Base-by-base conservation (phyloP, 108 stramenopile genomes). In the Fistulifera pelliculosa region DNA sequence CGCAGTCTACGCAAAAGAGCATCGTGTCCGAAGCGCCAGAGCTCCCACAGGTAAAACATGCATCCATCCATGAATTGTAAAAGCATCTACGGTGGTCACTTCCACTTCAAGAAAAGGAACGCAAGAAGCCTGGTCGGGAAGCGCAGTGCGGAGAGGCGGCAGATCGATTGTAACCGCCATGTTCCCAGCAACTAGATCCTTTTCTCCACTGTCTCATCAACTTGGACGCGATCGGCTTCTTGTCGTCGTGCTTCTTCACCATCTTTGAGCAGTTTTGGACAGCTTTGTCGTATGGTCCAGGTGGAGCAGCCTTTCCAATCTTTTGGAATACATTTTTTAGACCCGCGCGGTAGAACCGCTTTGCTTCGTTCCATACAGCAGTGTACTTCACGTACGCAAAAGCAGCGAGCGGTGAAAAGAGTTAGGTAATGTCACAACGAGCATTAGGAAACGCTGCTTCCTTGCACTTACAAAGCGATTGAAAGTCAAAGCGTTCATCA, bases 1-100 rank as follows among this genome's bases (percentile, higher is more conserved):
- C 94, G 58, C 94, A 94, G 62, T 94, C 89, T 12, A 80, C 70
- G 53, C 94, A 94, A 53, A 85, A 92, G 11, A 92, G 60, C 71
- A 91, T 74, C 38, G 72, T 75, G 56, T 82, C 85, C 5, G 62
- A 41, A 11, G 80, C 76, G 15, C 81, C 85, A 48, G 69, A 69
- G 47, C 76, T 78, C 24, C 76, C 85, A 41, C 85, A 87, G 12
- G 68, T 65, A 49, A 77, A 77, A 65, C 85, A 87, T 18, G 62
- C 47, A 44, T 87, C 85, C 58, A 76, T 64, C 79, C 80, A 87
- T 10, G 60, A 48, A 11, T 48, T 54, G 45, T 54, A 75, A 49
- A 65, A 71, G 85, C 79, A 53, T 82, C 79, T 0, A 59, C 47
- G 15, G 65, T 52, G 53, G 69, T 75, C 31, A 76, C 41, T 41